phyloP scores from a whole-genome alignment of 805 yeast genomes.

The Yarrowia sp. region DNA sequence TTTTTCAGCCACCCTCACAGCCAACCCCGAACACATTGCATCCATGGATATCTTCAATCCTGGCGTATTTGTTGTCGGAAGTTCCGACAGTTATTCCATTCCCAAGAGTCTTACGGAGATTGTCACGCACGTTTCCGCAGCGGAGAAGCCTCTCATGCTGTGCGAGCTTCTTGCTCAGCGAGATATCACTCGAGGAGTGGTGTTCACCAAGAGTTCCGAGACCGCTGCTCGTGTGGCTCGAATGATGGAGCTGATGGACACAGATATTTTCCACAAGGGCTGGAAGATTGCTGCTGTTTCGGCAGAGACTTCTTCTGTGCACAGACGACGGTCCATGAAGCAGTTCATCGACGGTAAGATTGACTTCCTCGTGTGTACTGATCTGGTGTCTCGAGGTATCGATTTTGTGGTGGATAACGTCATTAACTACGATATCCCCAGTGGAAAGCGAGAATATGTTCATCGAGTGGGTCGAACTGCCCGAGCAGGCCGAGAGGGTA shows the following conservation, averaged over 20 bases:
- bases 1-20: conserved; percentile 91
- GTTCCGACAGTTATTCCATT: conserved; percentile 50
- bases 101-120: conserved; percentile 52
- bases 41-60: conserved; percentile 73
- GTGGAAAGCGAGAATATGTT: conserved; percentile 87
- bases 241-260: conserved; percentile 57
- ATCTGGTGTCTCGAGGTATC: conserved; percentile 94
- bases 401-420: conserved; percentile 79
- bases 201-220: conserved; percentile 84
- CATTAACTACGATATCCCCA: conserved; percentile 89
- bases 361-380: conserved; percentile 72
- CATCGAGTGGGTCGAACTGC: conserved; percentile 98
- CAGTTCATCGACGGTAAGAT: conserved; percentile 64
- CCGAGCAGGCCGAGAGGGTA: conserved; percentile 82
- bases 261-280: conserved; percentile 42
- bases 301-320: conserved; percentile 52
- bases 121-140: conserved; percentile 47
- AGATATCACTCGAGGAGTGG: conserved; percentile 53
- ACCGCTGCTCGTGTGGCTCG: conserved; percentile 80
- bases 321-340: conserved; percentile 64
- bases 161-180: conserved; percentile 58
- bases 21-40: conserved; percentile 87
- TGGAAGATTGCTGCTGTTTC: conserved; percentile 42
- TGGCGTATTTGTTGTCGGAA: conserved; percentile 74
- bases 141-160: conserved; percentile 76